Base-by-base conservation (phyloP, 2,329 filamentous ascomycete species). In the Juglanconis sp. region DNA sequence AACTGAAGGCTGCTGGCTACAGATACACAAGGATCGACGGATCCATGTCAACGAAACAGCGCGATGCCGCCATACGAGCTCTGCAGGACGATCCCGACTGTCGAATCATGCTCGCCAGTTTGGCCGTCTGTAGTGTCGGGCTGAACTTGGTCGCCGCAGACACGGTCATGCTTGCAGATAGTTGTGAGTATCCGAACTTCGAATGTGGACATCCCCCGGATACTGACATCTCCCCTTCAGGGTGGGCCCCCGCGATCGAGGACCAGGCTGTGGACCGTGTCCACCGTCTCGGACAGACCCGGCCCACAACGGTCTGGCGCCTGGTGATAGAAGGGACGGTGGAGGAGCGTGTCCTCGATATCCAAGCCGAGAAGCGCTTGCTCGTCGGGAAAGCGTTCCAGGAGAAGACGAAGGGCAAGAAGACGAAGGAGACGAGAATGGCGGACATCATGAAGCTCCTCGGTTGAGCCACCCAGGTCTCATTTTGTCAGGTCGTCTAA, bases 181-280 rank as follows among this genome's bases (percentile, higher is more conserved):
- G 85, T 61, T 96, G 82, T 81, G 71, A 71, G 79, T 72, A 53
- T 2, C 50, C 24, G 24, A 38, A 9, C 13, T 32, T 38, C 7
- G 24, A 3, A n/a, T 53, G 3, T 10, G 15, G n/a, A 6, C 9
- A 11, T 54, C 11, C 11, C 24, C 9, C 34, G 30, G 31, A 38
- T 46, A 11, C 30, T 54, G 11, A 53, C 49, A 17, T 11, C 8
- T 13, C 32, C 10, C 17, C 11, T 17, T 10, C 40, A 75, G 79
- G 91, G 92, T 96, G 92, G 90, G 92, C 92, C 1, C 92, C 92
- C 0, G 92, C 92, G 1, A 95, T 96, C 58, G 92, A 96, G 73
- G 92, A 96, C 66, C 92, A 96, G 71, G 93, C 93, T 3, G 83
- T 96, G 3, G 92, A 96, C 70, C 88, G 92, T 4, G 92, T 96